phyloP scores from a whole-genome alignment of 805 yeast genomes.

The Candida methanosorbosa region DNA sequence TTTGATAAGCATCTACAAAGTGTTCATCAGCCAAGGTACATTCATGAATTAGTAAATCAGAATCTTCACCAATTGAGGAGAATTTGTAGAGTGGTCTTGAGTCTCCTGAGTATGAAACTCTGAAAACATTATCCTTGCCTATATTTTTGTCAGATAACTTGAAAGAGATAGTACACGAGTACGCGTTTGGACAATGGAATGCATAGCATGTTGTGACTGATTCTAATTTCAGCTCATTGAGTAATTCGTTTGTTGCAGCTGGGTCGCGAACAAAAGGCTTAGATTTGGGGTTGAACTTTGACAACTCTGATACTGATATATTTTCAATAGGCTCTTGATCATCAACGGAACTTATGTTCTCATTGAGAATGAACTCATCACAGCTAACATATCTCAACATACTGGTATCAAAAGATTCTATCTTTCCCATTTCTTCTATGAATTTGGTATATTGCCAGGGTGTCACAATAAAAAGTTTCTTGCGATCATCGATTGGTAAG shows the following conservation, averaged over 20 bases:
- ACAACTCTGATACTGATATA: conserved; percentile 12
- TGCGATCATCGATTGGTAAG: conserved; percentile 22
- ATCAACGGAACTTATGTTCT: conserved; percentile 4
- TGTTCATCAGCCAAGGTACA: conserved; percentile 83
- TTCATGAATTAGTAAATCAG: conserved; percentile 84
- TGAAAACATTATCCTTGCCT: conserved; percentile 31
- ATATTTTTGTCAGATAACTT: conserved; percentile 11
- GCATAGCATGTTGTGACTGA: conserved; percentile 62
- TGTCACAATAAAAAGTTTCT: conserved; percentile 46
- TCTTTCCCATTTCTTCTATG: conserved; percentile 51
- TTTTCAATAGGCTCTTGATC: conserved; percentile 6
- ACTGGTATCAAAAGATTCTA: conserved; percentile 7
- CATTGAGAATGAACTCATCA: conserved; percentile 22
- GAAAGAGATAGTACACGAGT: conserved; percentile 52
- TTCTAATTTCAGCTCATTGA: conserved; percentile 32
- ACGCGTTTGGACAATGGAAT: conserved; percentile 77
- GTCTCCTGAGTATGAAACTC: conserved; percentile 88
- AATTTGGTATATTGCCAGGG: conserved; percentile 73
- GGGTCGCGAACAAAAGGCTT: conserved; percentile 1
- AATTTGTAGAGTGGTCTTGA: conserved; percentile 74
- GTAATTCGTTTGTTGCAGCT: conserved; percentile 25
- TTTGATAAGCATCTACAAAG: conserved; percentile 66
- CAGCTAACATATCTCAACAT: conserved; percentile 15
- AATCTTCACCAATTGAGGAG: conserved; percentile 47
- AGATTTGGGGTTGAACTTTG: conserved; percentile 1